Evolutionary conservation across 148 eudicot genomes (phyloP).

Genomic region (Chenopodium suecicum): DNA sequence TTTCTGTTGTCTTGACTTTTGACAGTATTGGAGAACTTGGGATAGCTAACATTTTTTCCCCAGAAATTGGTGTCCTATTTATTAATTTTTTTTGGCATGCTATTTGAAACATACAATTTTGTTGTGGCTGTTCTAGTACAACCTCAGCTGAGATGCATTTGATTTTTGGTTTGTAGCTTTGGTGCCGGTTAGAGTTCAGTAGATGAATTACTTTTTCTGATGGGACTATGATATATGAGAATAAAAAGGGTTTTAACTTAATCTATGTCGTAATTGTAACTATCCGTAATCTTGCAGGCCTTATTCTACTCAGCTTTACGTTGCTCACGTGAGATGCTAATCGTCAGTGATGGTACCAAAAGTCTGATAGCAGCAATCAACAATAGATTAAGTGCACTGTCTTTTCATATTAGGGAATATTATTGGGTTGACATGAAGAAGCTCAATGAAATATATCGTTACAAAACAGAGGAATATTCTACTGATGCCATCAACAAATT

Average conservation of each 20-base stretch:
- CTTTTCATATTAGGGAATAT: constrained; percentile 84
- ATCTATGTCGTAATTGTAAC: constrained; percentile 10
- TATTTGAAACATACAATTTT: background rate
- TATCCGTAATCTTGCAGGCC: constrained; percentile 40
- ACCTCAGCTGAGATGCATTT: background rate
- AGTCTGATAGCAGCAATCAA: constrained; percentile 61
- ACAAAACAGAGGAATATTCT: constrained; percentile 92
- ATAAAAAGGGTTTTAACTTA: background rate
- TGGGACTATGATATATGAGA: background rate
- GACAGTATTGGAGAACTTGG: too few species aligned
- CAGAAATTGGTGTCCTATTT: too few species aligned
- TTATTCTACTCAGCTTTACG: constrained; percentile 85
- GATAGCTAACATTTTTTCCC: too few species aligned
- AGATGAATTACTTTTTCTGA: background rate
- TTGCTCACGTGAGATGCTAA: constrained; percentile 76
- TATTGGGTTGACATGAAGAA: constrained; percentile 86
- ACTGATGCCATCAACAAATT: constrained; percentile 83
- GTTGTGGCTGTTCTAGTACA: background rate
- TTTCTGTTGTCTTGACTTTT: too few species aligned
- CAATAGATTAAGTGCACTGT: constrained; percentile 68
- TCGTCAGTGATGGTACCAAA: constrained; percentile 64
- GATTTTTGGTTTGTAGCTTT: background rate
- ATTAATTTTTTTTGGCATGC: too few species aligned
- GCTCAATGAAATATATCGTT: constrained; percentile 86
- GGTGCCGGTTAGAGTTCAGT: background rate